Evolutionary conservation across 305 asterid species (phyloP), one percentile per base, ranked within the genome.

Genomic region (Fraxinus baroniana): DNA sequence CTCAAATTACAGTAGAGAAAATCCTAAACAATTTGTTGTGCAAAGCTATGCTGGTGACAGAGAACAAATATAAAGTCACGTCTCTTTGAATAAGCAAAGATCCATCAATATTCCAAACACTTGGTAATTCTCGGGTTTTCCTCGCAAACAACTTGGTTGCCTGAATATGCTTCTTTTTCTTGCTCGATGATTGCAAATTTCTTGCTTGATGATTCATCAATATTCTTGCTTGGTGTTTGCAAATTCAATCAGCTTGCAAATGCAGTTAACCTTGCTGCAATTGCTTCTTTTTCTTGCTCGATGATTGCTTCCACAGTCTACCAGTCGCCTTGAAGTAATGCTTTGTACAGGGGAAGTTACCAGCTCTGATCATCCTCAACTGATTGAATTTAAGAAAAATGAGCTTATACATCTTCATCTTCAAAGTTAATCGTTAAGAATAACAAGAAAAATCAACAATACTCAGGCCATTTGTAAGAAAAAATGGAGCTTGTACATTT

Each of bases 31-130:
- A 28, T 28, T 28, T 28, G 32, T 28, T 28, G 32, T 28, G 0
- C 32, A 28, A 28, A 28, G 32, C 32, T 28, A 28, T 28, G 32
- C 71, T 49, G 3, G 86, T 79, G 18, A 79, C 86, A 8, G 80
- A 44, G 22, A 82, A 82, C 77, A 85, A 62, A 37, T 85, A 85
- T 74, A 71, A 64, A 22, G 86, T 85, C 84, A 79, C 82, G 49
- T 85, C 83, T 39, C 86, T 74, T 44, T 85, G 87, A 28, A 85
- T 77, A 18, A 85, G 87, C 82, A 85, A 74, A 73, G 13, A 74
- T 8, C 83, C 80, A 44, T 82, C 84, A 5, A 73, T 28, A 64
- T 85, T 82, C 82, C 82, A 85, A 24, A 85, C 32, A 41, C 78
- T 78, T 5, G 83, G 83, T 77, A 86, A 55, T n/a, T 80, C 81